Base-by-base conservation (phyloP, 768 basidiomycete species). In the Trametes sanguinea region DNA sequence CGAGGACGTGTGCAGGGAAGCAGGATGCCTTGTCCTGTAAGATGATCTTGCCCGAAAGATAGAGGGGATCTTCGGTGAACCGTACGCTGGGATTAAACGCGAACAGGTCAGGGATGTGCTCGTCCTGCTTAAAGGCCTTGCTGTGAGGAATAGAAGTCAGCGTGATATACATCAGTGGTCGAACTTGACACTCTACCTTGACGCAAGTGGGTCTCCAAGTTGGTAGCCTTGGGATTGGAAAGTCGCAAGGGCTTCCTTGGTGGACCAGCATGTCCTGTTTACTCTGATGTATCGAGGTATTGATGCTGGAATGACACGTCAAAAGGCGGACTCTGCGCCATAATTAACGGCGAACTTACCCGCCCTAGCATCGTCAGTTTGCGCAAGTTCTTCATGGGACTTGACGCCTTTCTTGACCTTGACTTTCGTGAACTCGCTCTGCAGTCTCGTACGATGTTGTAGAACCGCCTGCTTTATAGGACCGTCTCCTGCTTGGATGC, bases 21-120 rank as follows among this genome's bases (percentile, higher is more conserved):
- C 97, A 99, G 58, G 94, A 96, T 17, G 97, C 96, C 72, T 98
- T 98, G 74, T 99, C 97, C 74, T 99, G 97, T 6, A 98, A 77
- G 62, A 99, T 95, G 37, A 98, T 77, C 61, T 87, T 91, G 30
- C 95, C 94, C 35, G 83, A 76, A 65, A 79, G 79, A 75, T 95
- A 97, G 22, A 86, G 81, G 2, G 81, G 75, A 64, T 94, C 87
- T 35, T 84, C 81, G n/a, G 85, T 85, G 63, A 96, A 85, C 46
- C 85, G 78, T 11, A 77, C 73, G 62, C 78, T 77, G 8, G 92
- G 87, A 56, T 87, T 81, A 71, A 96, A 94, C 43, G 87, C 77
- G 47, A 98, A 81, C 27, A 97, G 85, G 69, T 94, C 82, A 2
- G 88, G 84, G 17, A 99, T 84, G 71, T 98, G 96, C 14, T 78